phyloP scores from a whole-genome alignment of 768 basidiomycete species.

The Rhodosporidiobolus odoratus region DNA sequence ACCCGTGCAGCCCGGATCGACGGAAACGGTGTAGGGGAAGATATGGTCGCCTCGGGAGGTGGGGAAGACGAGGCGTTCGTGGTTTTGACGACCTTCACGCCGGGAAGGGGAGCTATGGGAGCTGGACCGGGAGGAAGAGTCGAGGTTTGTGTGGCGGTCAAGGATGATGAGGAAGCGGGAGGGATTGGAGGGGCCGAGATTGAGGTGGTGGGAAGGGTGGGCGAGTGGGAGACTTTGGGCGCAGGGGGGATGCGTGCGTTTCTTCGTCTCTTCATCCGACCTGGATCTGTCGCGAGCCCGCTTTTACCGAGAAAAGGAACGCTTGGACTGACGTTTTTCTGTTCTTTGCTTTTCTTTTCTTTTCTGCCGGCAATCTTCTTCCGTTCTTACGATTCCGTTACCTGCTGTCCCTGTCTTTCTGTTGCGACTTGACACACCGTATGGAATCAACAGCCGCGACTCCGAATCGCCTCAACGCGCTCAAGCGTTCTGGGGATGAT shows the following conservation, averaged over 20 bases:
- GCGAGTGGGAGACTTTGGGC: slow-evolving; percentile 28
- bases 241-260: slow-evolving; percentile 24
- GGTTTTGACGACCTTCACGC: slow-evolving; percentile 33
- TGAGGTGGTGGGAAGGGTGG: neutral
- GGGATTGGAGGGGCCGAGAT: too few relatives aligned
- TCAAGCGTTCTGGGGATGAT: slow-evolving; percentile 30
- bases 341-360: neutral
- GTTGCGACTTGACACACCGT: too few relatives aligned
- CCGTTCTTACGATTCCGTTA: neutral
- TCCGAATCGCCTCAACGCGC: neutral
- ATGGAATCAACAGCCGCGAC: neutral
- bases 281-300: too few relatives aligned
- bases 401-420: too few relatives aligned
- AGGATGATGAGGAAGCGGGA: too few relatives aligned
- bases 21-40: slow-evolving; percentile 33
- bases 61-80: slow-evolving; percentile 35
- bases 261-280: neutral
- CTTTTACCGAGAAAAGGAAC: too few relatives aligned
- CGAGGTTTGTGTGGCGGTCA: neutral
- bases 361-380: neutral
- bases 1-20: slow-evolving; percentile 34
- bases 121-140: slow-evolving; percentile 14
- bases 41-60: slow-evolving; percentile 26
- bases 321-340: too few relatives aligned
- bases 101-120: slow-evolving; percentile 13